phyloP scores from a whole-genome alignment of 1,284 basidiomycete genomes.

The Pisolithus thermaeus region DNA sequence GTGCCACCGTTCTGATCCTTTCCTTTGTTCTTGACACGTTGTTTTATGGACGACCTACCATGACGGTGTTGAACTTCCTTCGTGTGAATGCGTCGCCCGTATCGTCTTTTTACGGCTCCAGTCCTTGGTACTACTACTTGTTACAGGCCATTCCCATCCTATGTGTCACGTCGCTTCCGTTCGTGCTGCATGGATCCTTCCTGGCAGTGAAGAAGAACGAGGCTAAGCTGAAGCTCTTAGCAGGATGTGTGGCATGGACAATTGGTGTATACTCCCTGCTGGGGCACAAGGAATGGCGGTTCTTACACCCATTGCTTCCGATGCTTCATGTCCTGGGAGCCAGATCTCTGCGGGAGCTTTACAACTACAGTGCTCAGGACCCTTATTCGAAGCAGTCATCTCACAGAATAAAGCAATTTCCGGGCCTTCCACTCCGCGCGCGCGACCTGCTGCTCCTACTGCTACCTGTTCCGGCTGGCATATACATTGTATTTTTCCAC shows the following conservation, averaged over 20 bases:
- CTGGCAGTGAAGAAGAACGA: constrained; percentile 26
- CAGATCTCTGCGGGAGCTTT: constrained; percentile 57
- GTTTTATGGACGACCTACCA: constrained; percentile 64
- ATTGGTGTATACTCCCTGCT: constrained; percentile 71
- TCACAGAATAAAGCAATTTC: constrained; percentile 12
- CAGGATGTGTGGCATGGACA: constrained; percentile 57
- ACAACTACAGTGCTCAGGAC: constrained; percentile 10
- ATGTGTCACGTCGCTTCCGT: constrained; percentile 68
- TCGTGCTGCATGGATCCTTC: constrained; percentile 58
- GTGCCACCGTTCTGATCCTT: constrained; percentile 25
- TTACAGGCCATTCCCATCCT: constrained; percentile 83
- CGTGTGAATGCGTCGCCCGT: constrained; percentile 75
- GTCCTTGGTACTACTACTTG: constrained; percentile 85
- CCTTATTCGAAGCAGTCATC: not conserved
- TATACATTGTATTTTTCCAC: constrained; percentile 72
- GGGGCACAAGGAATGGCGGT: constrained; percentile 95
- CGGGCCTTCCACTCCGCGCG: constrained; percentile 1
- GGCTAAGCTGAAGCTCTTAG: constrained; percentile 38
- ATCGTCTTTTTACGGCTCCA: constrained; percentile 92
- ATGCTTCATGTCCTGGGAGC: constrained; percentile 79
- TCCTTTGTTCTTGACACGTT: constrained; percentile 56
- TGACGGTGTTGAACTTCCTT: constrained; percentile 82
- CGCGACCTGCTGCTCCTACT: constrained; percentile 38
- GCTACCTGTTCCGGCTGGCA: constrained; percentile 50
- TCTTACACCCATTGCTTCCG: constrained; percentile 89